Evolutionary conservation across 2,329 filamentous ascomycete genomes (phyloP).

Genomic region (Xylaria sp.): DNA sequence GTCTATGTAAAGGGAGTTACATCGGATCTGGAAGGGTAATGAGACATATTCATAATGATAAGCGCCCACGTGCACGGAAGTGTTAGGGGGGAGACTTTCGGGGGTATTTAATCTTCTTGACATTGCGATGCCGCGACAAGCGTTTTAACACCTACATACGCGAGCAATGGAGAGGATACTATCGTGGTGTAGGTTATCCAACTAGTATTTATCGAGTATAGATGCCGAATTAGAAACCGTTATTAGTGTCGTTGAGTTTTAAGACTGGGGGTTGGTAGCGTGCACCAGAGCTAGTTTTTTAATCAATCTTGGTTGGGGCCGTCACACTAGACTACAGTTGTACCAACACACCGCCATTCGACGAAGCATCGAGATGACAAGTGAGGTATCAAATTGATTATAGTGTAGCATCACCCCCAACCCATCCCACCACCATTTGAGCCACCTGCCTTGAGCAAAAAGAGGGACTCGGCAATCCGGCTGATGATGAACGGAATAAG

Average conservation of each 20-base stretch:
- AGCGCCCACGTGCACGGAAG: slow-evolving; percentile 30
- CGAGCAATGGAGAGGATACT: neutral
- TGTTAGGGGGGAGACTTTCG: neutral
- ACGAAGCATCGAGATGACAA: slow-evolving; percentile 23
- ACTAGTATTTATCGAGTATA: neutral
- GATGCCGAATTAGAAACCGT: slow-evolving; percentile 12
- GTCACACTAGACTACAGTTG: slow-evolving; percentile 20
- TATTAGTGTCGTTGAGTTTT: neutral
- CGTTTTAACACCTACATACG: neutral
- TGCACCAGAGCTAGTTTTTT: neutral
- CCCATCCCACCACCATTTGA: slow-evolving; percentile 27
- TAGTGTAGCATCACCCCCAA: slow-evolving; percentile 34
- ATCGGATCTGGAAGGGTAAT: slow-evolving; percentile 27
- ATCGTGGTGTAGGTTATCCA: neutral
- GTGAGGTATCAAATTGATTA: slow-evolving; percentile 27
- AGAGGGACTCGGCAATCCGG: slow-evolving; percentile 21
- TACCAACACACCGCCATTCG: slow-evolving; percentile 33
- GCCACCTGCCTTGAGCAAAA: neutral
- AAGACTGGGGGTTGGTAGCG: slow-evolving; percentile 10
- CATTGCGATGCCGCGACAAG: slow-evolving; percentile 19
- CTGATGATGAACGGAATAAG: slow-evolving; percentile 19
- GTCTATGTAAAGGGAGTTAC: slow-evolving; percentile 37
- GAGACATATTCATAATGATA: slow-evolving; percentile 21
- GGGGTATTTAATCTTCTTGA: slow-evolving; percentile 7
- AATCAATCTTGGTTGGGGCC: slow-evolving; percentile 12